Conservation (phyloP, 2,329 filamentous ascomycete genomes). For the Epichloe gansuensis region DNA sequence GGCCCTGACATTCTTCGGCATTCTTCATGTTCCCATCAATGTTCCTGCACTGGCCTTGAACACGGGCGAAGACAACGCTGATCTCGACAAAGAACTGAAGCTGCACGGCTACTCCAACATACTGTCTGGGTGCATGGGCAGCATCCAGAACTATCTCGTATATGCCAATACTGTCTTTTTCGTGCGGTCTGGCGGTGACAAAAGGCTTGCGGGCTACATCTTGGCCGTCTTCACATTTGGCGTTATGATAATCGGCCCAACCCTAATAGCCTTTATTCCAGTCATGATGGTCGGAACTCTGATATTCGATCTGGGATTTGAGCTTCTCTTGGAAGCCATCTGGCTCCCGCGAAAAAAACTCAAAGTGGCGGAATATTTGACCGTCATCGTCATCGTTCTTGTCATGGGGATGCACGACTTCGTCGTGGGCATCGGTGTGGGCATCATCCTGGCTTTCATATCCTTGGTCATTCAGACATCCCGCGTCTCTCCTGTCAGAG, state of each 20-base stretch:
- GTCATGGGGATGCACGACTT: slow-evolving; percentile 98
- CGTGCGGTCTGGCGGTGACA: slow-evolving; percentile 83
- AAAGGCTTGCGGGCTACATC: slow-evolving; percentile 72
- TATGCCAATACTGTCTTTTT: slow-evolving; percentile 98
- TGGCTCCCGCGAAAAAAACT: slow-evolving; percentile 83
- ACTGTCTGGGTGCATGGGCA: slow-evolving; percentile 73
- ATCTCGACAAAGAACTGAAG: slow-evolving; percentile 82
- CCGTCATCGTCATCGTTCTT: slow-evolving; percentile 77
- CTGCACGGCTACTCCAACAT: slow-evolving; percentile 91
- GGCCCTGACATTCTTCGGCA: slow-evolving; percentile 91
- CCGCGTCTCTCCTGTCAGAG: slow-evolving; percentile 75
- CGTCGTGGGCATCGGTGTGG: slow-evolving; percentile 83
- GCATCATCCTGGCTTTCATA: slow-evolving; percentile 82
- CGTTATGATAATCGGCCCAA: slow-evolving; percentile 75
- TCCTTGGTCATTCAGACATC: slow-evolving; percentile 89
- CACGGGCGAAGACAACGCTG: slow-evolving; percentile 81
- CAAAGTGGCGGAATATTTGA: slow-evolving; percentile 77
- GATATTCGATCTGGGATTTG: slow-evolving; percentile 91
- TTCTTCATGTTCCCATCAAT: slow-evolving; percentile 95
- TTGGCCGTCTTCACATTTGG: slow-evolving; percentile 69
- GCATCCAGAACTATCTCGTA: slow-evolving; percentile 92
- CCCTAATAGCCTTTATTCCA: slow-evolving; percentile 85
- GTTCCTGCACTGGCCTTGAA: slow-evolving; percentile 86
- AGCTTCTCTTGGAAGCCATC: slow-evolving; percentile 78
- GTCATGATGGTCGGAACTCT: slow-evolving; percentile 93